phyloP scores from a whole-genome alignment of 2,329 filamentous ascomycete species.

The Colletotrichum nymphaeae region DNA sequence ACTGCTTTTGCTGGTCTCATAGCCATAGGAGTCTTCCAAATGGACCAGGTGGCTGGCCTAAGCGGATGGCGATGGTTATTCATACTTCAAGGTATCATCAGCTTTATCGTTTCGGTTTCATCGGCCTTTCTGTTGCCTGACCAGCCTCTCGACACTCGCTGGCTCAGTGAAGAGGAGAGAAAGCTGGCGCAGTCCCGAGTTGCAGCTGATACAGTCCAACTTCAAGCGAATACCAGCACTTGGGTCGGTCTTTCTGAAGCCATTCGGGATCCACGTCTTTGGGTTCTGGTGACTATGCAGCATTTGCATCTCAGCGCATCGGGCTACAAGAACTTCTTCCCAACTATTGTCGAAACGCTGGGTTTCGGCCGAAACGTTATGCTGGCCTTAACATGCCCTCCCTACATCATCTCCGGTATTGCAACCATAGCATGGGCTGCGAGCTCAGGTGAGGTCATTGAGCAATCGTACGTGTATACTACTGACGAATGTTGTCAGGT shows the following conservation, averaged over 20 bases:
- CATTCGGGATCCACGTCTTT: background rate
- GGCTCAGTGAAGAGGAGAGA: background rate
- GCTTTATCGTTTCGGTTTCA: background rate
- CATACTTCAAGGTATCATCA: background rate
- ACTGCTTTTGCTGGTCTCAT: slow-evolving; percentile 40
- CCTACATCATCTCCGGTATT: background rate
- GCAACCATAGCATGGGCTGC: background rate
- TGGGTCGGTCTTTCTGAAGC: background rate
- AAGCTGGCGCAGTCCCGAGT: background rate
- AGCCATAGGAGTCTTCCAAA: slow-evolving; percentile 42
- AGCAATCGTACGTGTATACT: background rate
- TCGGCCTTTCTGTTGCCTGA: background rate
- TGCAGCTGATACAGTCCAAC: background rate
- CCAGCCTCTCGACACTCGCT: background rate
- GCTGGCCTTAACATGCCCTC: background rate
- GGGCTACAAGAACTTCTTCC: background rate
- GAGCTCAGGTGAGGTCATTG: background rate
- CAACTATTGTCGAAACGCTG: background rate
- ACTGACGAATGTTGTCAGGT: background rate
- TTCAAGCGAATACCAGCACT: background rate
- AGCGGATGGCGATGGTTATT: slow-evolving; percentile 62
- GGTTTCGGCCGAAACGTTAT: background rate
- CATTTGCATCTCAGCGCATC: background rate
- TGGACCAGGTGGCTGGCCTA: slow-evolving; percentile 55
- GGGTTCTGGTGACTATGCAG: background rate